Percentiles rank a stretch among this genome's conserved stretches.
Evolutionary conservation across 768 basidiomycete species (phyloP).

Genomic region (Russula griseocarnosa): DNA sequence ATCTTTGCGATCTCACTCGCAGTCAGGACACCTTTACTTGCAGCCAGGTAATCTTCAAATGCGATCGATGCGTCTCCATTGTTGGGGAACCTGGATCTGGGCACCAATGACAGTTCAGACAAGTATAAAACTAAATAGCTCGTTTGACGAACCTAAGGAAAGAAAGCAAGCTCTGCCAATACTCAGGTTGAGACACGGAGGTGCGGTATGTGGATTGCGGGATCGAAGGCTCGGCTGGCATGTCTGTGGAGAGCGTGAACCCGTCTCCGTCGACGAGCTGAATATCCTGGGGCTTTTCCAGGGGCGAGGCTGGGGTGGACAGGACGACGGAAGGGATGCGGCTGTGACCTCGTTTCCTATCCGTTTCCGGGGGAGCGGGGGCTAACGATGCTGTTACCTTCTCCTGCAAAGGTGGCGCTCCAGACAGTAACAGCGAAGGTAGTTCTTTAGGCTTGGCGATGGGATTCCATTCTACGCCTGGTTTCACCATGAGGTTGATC

Average conservation of each 20-base stretch:
- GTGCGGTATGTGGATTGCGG: constrained; percentile 46
- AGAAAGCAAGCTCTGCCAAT: constrained; percentile 67
- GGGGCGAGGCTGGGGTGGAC: constrained; percentile 59
- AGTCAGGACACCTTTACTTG: constrained; percentile 74
- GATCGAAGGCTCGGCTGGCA: constrained; percentile 33
- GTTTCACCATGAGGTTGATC: constrained; percentile 83
- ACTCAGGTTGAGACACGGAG: constrained; percentile 69
- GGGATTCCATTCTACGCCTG: constrained; percentile 65
- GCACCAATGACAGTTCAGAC: constrained; percentile 5
- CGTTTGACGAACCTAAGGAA: constrained; percentile 56
- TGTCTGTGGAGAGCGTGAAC: constrained; percentile 39
- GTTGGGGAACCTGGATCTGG: constrained; percentile 58
- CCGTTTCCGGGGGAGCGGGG: constrained; percentile 30
- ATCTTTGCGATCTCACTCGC: constrained; percentile 89
- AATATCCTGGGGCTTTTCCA: constrained; percentile 51
- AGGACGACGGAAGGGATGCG: constrained; percentile 77
- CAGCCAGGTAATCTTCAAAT: constrained; percentile 84
- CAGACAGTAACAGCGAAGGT: constrained; percentile 18
- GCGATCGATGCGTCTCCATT: constrained; percentile 62
- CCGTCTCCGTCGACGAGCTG: constrained; percentile 64
- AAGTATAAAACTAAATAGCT: neutral
- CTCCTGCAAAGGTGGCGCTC: constrained; percentile 7
- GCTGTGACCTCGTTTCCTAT: constrained; percentile 45
- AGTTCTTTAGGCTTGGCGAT: constrained; percentile 35
- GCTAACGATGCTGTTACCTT: constrained; percentile 12